These are phyloP conservation scores for Alnus glutinosa DNA, from an alignment of 306 rosid species.

Conservation along the genomic window DNA sequence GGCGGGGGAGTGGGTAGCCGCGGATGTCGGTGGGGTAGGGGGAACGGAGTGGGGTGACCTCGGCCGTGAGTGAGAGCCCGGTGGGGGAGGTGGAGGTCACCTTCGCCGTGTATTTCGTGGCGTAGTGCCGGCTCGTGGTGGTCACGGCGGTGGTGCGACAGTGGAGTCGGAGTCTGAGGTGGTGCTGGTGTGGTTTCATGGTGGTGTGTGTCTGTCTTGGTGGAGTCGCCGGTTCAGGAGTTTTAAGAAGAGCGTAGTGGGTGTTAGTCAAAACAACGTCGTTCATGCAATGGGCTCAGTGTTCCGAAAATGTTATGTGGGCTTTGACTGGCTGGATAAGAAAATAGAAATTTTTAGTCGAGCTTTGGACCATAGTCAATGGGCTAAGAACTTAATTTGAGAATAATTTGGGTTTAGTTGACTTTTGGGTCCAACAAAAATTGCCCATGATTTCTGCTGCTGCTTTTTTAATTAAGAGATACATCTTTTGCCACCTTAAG, in stretches of 20 bases:
- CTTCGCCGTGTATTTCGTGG: slow-evolving; percentile 84
- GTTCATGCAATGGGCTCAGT: background rate
- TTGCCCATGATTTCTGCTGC: no score
- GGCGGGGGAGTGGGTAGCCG: slow-evolving; percentile 85
- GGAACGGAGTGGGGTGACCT: slow-evolving; percentile 57
- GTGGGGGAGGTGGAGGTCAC: slow-evolving; percentile 65
- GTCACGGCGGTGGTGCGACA: background rate
- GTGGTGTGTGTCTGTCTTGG: background rate
- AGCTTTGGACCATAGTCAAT: no score
- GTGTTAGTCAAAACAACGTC: background rate
- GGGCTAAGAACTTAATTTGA: no score
- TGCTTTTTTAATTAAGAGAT: no score
- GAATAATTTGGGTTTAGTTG: no score
- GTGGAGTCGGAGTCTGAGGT: slow-evolving; percentile 1
- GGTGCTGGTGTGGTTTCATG: slow-evolving; percentile 36
- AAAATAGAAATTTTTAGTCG: no score
- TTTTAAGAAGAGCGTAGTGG: background rate
- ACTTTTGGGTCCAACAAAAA: no score
- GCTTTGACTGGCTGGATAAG: no score
- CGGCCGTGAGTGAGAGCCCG: slow-evolving; percentile 74
- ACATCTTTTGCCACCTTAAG: no score
- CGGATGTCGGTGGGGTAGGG: slow-evolving; percentile 56
- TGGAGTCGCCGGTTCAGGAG: background rate
- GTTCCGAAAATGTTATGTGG: background rate
- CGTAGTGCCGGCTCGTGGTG: slow-evolving; percentile 45